phyloP scores from a whole-genome alignment of 1,139 yeast species.

The Candida glucosophila region DNA sequence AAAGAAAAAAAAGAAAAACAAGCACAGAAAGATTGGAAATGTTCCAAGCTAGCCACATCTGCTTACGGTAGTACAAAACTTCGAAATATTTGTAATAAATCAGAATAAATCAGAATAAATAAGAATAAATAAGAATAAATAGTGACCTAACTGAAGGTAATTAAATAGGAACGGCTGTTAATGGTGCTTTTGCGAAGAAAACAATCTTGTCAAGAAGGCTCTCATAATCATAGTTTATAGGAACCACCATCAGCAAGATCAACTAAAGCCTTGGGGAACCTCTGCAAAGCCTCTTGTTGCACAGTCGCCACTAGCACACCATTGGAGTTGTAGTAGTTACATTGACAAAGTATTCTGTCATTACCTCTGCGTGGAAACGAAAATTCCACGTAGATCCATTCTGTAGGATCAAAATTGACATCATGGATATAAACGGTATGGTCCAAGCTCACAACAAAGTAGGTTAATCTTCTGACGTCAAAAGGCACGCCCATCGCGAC shows the following conservation, averaged over 20 bases:
- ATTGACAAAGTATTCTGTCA: conserved; percentile 23
- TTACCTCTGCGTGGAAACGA: conserved; percentile 25
- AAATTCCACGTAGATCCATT: conserved; percentile 33
- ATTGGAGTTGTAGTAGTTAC: conserved; percentile 20
- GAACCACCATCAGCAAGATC: conserved; percentile 11
- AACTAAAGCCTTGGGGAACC: conserved; percentile 16
- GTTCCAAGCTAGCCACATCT: too few species aligned
- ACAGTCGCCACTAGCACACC: conserved; percentile 23
- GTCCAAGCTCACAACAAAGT: conserved; percentile 34
- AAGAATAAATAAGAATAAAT: too few species aligned
- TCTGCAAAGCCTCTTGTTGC: conserved; percentile 30
- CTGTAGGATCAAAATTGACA: conserved; percentile 24
- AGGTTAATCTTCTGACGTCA: conserved; percentile 9
- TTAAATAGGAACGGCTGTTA: too few species aligned
- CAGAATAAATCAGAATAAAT: too few species aligned
- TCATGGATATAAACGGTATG: conserved; percentile 34
- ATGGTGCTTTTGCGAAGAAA: too few species aligned
- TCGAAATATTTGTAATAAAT: too few species aligned
- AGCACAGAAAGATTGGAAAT: too few species aligned
- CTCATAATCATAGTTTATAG: conserved; percentile 3
- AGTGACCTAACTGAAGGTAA: too few species aligned
- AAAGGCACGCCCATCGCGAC: conserved; percentile 21
- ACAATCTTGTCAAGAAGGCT: too few species aligned
- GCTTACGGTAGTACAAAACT: too few species aligned
- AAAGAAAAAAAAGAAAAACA: too few species aligned